A percentile compares a stretch with the other conserved stretches of the same genome.
Conservation (phyloP, 179 eudicot genomes). For the Beta corolliflora region DNA sequence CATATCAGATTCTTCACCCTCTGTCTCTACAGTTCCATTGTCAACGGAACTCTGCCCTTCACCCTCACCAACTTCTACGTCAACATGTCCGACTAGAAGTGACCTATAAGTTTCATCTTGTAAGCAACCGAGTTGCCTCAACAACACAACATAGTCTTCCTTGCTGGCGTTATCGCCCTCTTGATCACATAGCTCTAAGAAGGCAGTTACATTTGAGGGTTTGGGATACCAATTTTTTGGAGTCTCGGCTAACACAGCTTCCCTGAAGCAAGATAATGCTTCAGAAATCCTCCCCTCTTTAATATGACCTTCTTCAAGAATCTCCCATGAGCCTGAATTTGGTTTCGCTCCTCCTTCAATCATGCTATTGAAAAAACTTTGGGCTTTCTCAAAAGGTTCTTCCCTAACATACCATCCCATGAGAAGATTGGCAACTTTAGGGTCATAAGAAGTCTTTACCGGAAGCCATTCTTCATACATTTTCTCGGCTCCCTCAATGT, state of each 20-base stretch:
- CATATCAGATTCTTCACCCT: slow-evolving; percentile 25
- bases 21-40: slow-evolving; percentile 9
- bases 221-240: slow-evolving; percentile 67
- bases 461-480: slow-evolving; percentile 71
- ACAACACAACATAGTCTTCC: slow-evolving; percentile 49
- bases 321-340: slow-evolving; percentile 71
- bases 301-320: slow-evolving; percentile 59
- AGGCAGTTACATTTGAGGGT: slow-evolving; percentile 39
- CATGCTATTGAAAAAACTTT: slow-evolving; percentile 61
- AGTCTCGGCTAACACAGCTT: slow-evolving; percentile 50
- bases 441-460: slow-evolving; percentile 53
- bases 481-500: slow-evolving; percentile 71
- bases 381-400: slow-evolving; percentile 58
- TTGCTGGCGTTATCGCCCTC: slow-evolving; percentile 50
- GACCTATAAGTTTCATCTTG: slow-evolving; percentile 34
- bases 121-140: slow-evolving; percentile 59
- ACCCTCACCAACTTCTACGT: slow-evolving; percentile 9
- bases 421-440: slow-evolving; percentile 66
- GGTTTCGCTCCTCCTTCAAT: slow-evolving; percentile 63
- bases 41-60: slow-evolving; percentile 8
- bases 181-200: slow-evolving; percentile 57
- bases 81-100: slow-evolving; percentile 21
- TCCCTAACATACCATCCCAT: slow-evolving; percentile 60
- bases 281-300: slow-evolving; percentile 53
- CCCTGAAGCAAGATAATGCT: slow-evolving; percentile 69